Evolutionary conservation across 129 eudicot species (phyloP).

Genomic region (Pulicaria dysenterica): DNA sequence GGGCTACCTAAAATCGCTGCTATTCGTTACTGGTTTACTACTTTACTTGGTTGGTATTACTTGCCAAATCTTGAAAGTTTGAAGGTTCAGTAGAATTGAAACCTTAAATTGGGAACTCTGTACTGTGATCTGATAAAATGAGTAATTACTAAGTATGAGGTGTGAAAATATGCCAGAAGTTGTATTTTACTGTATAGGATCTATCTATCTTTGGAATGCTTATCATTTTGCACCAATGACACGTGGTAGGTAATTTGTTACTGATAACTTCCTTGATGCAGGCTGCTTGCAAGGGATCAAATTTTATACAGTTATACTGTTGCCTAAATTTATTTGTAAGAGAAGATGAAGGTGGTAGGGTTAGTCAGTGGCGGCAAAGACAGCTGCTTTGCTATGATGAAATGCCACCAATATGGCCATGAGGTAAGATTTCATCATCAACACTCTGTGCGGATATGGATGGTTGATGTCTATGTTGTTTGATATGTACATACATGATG

Average conservation of each 20-base stretch:
- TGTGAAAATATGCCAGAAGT: conserved; percentile 19
- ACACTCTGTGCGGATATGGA: conserved; percentile 11
- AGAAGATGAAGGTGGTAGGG: conserved; percentile 90
- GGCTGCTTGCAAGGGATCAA: conserved; percentile 2
- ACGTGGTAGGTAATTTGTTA: not conserved
- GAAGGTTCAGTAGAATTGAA: conserved; percentile 14
- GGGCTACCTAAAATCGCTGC: too few relatives aligned
- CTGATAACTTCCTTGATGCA: not conserved
- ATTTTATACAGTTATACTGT: conserved; percentile 10
- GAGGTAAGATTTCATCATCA: conserved; percentile 48
- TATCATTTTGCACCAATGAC: conserved; percentile 10
- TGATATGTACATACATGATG: not conserved
- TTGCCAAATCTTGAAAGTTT: not conserved
- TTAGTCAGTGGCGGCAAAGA: conserved; percentile 98
- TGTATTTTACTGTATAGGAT: conserved; percentile 12
- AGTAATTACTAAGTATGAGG: not conserved
- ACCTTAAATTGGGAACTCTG: conserved; percentile 9
- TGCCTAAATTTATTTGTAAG: not conserved
- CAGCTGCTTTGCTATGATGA: conserved; percentile 98
- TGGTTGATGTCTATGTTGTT: not conserved
- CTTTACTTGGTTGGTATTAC: not conserved
- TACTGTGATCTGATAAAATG: not conserved
- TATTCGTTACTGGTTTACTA: not conserved
- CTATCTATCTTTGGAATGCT: conserved; percentile 8
- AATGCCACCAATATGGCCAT: conserved; percentile 76